phyloP scores from a whole-genome alignment of 2,329 filamentous ascomycete genomes.

The Cadophora luteo-olivacea region DNA sequence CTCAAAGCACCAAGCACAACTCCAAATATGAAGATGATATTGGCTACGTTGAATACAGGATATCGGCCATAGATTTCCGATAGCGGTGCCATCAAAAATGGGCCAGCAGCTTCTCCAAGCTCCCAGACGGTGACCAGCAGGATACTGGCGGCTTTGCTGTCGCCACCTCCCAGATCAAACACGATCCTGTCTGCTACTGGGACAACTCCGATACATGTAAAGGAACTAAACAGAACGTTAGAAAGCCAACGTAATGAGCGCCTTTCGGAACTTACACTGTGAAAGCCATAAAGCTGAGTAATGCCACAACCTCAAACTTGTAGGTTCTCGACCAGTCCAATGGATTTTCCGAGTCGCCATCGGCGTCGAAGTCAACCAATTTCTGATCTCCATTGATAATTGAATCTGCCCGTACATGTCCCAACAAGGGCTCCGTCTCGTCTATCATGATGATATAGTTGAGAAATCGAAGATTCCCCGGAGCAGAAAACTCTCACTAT shows the following conservation, averaged over 20 bases:
- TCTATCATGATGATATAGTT: too few relatives aligned
- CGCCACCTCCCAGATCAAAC: slow-evolving; percentile 51
- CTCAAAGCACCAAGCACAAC: slow-evolving; percentile 53
- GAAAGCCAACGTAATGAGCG: neutral
- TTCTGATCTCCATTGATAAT: slow-evolving; percentile 19
- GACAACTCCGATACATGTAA: slow-evolving; percentile 62
- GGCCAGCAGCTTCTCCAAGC: slow-evolving; percentile 54
- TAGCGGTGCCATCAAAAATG: slow-evolving; percentile 52
- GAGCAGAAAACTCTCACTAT: neutral
- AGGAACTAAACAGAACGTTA: slow-evolving; percentile 52
- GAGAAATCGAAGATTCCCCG: too few relatives aligned
- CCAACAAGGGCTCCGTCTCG: slow-evolving; percentile 35
- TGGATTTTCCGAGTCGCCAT: slow-evolving; percentile 58
- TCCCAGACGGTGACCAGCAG: slow-evolving; percentile 57
- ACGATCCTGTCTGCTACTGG: slow-evolving; percentile 60
- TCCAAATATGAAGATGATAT: slow-evolving; percentile 58
- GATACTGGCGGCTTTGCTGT: slow-evolving; percentile 55
- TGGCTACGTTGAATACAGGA: slow-evolving; percentile 51
- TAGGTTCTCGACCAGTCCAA: slow-evolving; percentile 58
- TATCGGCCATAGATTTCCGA: slow-evolving; percentile 53
- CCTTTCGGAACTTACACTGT: slow-evolving; percentile 53
- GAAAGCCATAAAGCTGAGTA: slow-evolving; percentile 61
- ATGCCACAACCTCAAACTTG: slow-evolving; percentile 59
- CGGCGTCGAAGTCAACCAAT: slow-evolving; percentile 53
- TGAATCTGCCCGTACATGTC: slow-evolving; percentile 10